Conservation (phyloP, 192 early-diverging fungal species). For the Helicostylum pulchrum region DNA sequence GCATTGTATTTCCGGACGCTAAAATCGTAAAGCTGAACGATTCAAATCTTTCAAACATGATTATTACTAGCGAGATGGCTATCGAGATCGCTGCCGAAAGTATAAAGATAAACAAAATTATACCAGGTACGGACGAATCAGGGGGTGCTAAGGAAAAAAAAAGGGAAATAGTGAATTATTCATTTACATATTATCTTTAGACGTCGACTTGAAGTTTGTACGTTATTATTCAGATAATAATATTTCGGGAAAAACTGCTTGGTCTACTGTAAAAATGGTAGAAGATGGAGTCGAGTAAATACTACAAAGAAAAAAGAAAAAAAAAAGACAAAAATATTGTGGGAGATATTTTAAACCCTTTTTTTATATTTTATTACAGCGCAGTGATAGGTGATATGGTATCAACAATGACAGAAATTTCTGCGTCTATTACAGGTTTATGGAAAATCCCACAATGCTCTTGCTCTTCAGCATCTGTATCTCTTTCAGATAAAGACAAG, state of each 20-base stretch:
- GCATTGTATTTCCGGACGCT: constrained; percentile 16
- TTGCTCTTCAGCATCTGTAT: background rate
- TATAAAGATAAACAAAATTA: constrained; percentile 1
- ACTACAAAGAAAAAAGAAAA: background rate
- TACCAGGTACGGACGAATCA: constrained; percentile 30
- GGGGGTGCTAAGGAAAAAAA: background rate
- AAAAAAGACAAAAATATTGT: background rate
- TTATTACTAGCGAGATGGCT: constrained; percentile 21
- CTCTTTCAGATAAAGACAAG: constrained; percentile 20
- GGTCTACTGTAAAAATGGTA: constrained; percentile 15
- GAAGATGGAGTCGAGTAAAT: constrained; percentile 19
- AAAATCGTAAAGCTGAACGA: background rate
- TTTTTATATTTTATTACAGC: background rate
- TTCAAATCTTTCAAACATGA: constrained; percentile 21
- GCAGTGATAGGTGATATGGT: constrained; percentile 34
- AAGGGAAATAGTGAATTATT: background rate
- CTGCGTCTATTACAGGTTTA: constrained; percentile 21
- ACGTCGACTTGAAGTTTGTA: constrained; percentile 17
- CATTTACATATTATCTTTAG: background rate
- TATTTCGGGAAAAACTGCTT: constrained; percentile 23
- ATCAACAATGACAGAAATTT: constrained; percentile 16
- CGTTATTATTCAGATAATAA: constrained; percentile 20
- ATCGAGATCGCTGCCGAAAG: constrained; percentile 9
- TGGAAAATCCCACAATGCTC: constrained; percentile 33
- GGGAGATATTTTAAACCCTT: no score